Evolutionary conservation across 345 rosid species (phyloP).

Genomic region (Nephelium lappaceum): DNA sequence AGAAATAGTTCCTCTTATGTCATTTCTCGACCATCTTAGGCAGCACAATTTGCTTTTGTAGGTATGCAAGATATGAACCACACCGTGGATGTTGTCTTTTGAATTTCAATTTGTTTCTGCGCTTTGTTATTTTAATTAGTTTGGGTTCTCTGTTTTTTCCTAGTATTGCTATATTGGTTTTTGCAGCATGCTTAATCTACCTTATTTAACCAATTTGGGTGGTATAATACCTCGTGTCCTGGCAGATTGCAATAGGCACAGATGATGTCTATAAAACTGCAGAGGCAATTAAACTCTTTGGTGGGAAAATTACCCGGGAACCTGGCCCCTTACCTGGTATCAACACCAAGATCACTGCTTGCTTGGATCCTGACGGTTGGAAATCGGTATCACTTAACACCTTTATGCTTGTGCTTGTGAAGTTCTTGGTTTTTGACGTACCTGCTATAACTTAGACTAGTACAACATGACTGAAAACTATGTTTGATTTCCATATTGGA

Average conservation of each 20-base stretch:
- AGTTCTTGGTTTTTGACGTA: background rate
- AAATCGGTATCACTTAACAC: constrained; percentile 63
- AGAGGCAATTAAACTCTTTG: constrained; percentile 76
- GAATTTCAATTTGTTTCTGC: background rate
- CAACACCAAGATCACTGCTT: constrained; percentile 91
- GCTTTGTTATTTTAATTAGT: background rate
- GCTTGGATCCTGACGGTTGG: constrained; percentile 99
- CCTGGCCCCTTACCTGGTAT: constrained; percentile 98
- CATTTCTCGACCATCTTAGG: background rate
- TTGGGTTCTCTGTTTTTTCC: background rate
- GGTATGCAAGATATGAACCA: background rate
- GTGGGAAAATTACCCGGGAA: constrained; percentile 89
- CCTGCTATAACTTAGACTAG: background rate
- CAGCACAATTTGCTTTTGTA: background rate
- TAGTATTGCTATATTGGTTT: constrained; percentile 14
- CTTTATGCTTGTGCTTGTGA: constrained; percentile 16
- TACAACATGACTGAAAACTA: background rate
- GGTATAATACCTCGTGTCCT: constrained; percentile 10
- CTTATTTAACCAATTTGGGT: constrained; percentile 8
- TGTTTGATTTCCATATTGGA: background rate
- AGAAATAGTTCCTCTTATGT: constrained; percentile 6
- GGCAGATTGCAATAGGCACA: constrained; percentile 95
- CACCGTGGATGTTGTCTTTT: background rate
- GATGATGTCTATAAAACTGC: constrained; percentile 96
- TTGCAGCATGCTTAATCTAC: background rate